Base-by-base conservation (phyloP, 2,329 filamentous ascomycete species). In the Hymenotorrendiella dingleyae region DNA sequence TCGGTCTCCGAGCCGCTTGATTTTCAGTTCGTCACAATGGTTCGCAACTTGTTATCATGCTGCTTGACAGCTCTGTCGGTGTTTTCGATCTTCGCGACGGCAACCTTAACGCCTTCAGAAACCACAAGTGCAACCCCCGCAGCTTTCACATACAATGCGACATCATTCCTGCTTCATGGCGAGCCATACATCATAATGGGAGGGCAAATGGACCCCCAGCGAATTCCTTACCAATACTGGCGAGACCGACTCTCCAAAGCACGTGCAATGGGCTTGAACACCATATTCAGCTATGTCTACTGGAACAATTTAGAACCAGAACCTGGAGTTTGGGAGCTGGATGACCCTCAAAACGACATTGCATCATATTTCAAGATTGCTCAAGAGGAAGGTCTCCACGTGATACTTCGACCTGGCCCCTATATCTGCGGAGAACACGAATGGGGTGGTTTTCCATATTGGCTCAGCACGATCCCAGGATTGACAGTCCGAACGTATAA, bases 141-240 rank as follows among this genome's bases (percentile, higher is more conserved):
- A 11, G 41, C 57, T 9, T 70, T 70, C 48, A 64, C 65, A 2
- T 69, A 67, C 43, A 62, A 69, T 43, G 55, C 54, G 17, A 56
- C 51, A 8, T 55, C 61, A 1, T 70, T 70, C 51, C 60, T 66
- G 22, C 56, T 70, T 33, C 54, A 68, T 56, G 68, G 64, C 4
- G 52, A 64, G 34, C 61, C 62, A 6, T 64, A 60, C 45, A 57
- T 65, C 26, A 70, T 72, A 35, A 67, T 72, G 42, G 69, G 70
- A 1, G 70, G 70, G 2, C 68, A 73, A 53, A 72, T 73, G 62
- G 70, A 73, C 43, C 69, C 69, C 1, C 71, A 74, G 47, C 65
- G 70, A 10, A 67, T 74, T 27, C 71, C 70, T 0, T 60, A 58
- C 4, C 52, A 62, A 21, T 71, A 71, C 53, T 74, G 71, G 71